These are phyloP conservation scores for Gynandropsis gynandra DNA, from an alignment of 345 rosid species.

Conservation along the genomic window DNA sequence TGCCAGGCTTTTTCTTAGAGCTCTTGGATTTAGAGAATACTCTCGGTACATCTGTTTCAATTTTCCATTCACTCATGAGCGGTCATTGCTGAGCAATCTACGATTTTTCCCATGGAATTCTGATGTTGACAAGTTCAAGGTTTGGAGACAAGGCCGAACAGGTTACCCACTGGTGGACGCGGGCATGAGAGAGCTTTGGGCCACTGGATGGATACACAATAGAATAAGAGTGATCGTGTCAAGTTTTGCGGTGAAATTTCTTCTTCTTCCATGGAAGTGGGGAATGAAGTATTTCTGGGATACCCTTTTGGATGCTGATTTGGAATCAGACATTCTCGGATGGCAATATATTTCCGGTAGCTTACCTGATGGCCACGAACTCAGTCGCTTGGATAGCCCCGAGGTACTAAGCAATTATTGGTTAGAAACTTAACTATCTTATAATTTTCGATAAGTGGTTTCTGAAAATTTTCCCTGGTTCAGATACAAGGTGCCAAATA, in stretches of 20 bases:
- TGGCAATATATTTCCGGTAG: constrained; percentile 97
- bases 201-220: constrained; percentile 92
- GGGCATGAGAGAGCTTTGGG: constrained; percentile 99
- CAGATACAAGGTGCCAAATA: constrained; percentile 78
- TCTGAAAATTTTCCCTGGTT: constrained; percentile 2
- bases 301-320: constrained; percentile 85
- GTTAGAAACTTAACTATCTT: not conserved
- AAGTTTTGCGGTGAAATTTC: constrained; percentile 79
- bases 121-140: constrained; percentile 56
- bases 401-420: constrained; percentile 37
- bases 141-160: constrained; percentile 92
- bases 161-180: constrained; percentile 96
- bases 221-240: constrained; percentile 79
- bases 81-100: constrained; percentile 54
- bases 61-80: constrained; percentile 83
- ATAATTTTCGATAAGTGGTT: not conserved
- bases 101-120: constrained; percentile 75
- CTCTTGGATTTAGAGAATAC: constrained; percentile 82
- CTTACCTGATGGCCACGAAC: constrained; percentile 93
- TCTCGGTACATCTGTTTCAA: constrained; percentile 93
- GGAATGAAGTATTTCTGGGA: constrained; percentile 98
- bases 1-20: constrained; percentile 53
- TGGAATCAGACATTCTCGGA: constrained; percentile 80
- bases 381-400: constrained; percentile 80
- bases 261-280: constrained; percentile 95